Conservation (phyloP, 768 basidiomycete species). For the Epithele typhae region DNA sequence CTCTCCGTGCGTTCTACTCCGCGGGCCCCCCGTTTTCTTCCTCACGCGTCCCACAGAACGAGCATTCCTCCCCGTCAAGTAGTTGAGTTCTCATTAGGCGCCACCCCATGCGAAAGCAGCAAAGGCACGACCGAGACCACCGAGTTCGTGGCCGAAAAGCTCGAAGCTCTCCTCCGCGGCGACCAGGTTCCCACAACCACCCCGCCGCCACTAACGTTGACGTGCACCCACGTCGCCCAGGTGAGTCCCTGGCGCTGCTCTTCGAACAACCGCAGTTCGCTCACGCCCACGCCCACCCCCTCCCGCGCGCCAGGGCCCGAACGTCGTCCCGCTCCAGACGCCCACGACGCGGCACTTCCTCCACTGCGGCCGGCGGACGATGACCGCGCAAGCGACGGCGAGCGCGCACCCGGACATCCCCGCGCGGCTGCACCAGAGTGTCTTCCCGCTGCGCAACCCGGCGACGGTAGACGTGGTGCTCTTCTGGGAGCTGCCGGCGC, state of each 20-base stretch:
- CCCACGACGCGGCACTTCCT: conserved; percentile 42
- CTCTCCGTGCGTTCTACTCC: conserved; percentile 36
- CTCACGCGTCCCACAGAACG: conserved; percentile 28
- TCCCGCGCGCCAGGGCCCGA: conserved; percentile 14
- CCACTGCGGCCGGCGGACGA: conserved; percentile 45
- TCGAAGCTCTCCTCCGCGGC: conserved; percentile 50
- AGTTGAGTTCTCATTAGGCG: conserved; percentile 40
- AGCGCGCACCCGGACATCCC: conserved; percentile 57
- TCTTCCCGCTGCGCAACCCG: conserved; percentile 84
- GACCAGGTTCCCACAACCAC: conserved; percentile 29
- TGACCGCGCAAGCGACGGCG: conserved; percentile 31
- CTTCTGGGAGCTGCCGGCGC: conserved; percentile 68
- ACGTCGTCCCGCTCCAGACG: conserved; percentile 16
- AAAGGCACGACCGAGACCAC: conserved; percentile 38
- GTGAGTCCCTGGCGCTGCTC: too few species aligned
- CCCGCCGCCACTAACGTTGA: conserved; percentile 54
- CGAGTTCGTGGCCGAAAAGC: conserved; percentile 47
- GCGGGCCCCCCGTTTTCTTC: too few species aligned
- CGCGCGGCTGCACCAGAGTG: conserved; percentile 37
- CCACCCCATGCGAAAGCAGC: conserved; percentile 34
- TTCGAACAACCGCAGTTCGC: too few species aligned
- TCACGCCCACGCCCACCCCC: too few species aligned
- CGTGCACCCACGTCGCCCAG: conserved; percentile 41
- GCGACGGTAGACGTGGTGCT: conserved; percentile 66
- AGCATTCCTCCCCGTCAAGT: conserved; percentile 44